These are phyloP conservation scores for Termitomyces sp. DNA, from an alignment of 768 basidiomycete species.

Conservation along the genomic window DNA sequence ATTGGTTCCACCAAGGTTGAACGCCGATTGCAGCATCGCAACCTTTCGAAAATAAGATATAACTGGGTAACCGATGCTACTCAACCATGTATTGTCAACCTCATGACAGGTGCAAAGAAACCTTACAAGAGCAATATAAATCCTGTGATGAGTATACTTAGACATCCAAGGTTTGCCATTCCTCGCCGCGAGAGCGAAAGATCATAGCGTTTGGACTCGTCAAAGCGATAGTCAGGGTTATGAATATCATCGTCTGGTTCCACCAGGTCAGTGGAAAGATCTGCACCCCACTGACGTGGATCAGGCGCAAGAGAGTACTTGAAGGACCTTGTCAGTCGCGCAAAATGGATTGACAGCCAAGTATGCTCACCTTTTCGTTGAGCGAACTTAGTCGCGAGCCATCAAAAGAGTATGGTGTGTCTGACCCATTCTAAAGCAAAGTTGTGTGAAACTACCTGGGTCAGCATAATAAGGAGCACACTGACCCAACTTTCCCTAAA, in stretches of 20 bases:
- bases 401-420: slow-evolving; percentile 40
- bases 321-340: not conserved
- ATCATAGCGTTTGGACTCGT: slow-evolving; percentile 26
- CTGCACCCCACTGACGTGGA: slow-evolving; percentile 61
- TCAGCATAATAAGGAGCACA: not conserved
- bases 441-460: not conserved
- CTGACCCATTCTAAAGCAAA: slow-evolving; percentile 24
- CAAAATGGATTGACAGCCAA: not conserved
- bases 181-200: slow-evolving; percentile 56
- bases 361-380: slow-evolving; percentile 35
- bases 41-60: slow-evolving; percentile 18
- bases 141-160: slow-evolving; percentile 44
- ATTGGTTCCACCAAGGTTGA: slow-evolving; percentile 55
- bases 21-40: slow-evolving; percentile 4
- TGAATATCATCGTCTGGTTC: slow-evolving; percentile 74
- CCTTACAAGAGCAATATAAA: slow-evolving; percentile 59
- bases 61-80: slow-evolving; percentile 46
- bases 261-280: slow-evolving; percentile 44
- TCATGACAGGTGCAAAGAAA: not conserved
- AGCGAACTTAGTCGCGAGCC: slow-evolving; percentile 36
- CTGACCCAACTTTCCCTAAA: slow-evolving; percentile 38
- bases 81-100: not conserved
- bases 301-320: slow-evolving; percentile 66
- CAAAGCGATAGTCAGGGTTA: slow-evolving; percentile 43
- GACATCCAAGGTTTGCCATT: slow-evolving; percentile 67